Conservation (phyloP, 495 filamentous ascomycete species). For the Neurospora africana region DNA sequence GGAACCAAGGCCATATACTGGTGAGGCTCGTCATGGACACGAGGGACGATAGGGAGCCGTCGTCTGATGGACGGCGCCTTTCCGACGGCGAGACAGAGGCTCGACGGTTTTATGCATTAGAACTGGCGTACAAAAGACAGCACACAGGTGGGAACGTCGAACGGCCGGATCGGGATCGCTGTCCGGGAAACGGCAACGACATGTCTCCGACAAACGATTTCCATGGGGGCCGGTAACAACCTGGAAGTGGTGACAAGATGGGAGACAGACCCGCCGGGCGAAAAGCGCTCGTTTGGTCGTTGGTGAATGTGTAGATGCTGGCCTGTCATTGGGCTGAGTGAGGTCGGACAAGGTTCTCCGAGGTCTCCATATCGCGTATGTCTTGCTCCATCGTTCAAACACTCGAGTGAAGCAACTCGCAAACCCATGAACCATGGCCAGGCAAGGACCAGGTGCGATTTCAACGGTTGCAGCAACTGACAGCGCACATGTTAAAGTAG, state of each 20-base stretch:
- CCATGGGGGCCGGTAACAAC: background rate
- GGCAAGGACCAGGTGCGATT: background rate
- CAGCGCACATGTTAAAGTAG: background rate
- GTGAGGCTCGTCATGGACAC: background rate
- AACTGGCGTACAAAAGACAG: background rate
- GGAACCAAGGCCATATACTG: background rate
- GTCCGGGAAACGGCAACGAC: background rate
- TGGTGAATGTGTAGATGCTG: background rate
- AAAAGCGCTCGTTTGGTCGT: background rate
- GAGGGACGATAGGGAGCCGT: background rate
- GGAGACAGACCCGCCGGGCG: background rate
- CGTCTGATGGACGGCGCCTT: background rate
- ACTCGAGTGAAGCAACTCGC: background rate
- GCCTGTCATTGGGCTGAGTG: background rate
- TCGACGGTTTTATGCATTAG: background rate
- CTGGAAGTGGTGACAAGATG: background rate
- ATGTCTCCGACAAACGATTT: background rate
- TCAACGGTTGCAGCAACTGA: background rate
- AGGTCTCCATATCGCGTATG: background rate
- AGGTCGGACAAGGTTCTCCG: background rate
- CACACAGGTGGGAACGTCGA: background rate
- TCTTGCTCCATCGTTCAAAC: background rate
- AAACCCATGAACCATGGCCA: background rate
- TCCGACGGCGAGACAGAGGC: background rate
- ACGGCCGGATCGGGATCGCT: background rate